phyloP scores from a whole-genome alignment of 2,329 filamentous ascomycete species.

The Aspergillus ruber region DNA sequence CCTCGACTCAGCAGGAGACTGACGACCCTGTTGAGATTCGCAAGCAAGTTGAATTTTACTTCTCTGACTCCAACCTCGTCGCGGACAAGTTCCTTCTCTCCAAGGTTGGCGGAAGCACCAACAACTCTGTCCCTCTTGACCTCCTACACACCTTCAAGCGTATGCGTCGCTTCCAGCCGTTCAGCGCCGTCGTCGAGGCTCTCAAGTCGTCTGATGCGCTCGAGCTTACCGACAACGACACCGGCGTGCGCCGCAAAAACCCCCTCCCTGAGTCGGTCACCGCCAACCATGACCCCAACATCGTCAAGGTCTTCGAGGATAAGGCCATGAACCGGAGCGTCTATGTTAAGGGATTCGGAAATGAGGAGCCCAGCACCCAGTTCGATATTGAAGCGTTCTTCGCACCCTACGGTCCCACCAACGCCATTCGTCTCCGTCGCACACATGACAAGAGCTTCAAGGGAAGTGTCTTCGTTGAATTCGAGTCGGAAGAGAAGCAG shows the following conservation, averaged over 20 bases:
- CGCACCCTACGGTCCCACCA: slow-evolving; percentile 68
- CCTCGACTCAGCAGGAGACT: slow-evolving; percentile 60
- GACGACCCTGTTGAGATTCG: slow-evolving; percentile 76
- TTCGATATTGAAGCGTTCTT: slow-evolving; percentile 95
- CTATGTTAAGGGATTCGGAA: slow-evolving; percentile 91
- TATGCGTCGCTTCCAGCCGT: slow-evolving; percentile 91
- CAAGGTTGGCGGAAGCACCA: slow-evolving; percentile 69
- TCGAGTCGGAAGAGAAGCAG: slow-evolving; percentile 69
- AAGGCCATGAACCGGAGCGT: slow-evolving; percentile 67
- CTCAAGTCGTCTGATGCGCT: slow-evolving; percentile 71
- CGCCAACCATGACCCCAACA: slow-evolving; percentile 49
- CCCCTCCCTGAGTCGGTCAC: slow-evolving; percentile 53
- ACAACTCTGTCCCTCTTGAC: slow-evolving; percentile 65
- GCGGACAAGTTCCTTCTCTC: slow-evolving; percentile 82
- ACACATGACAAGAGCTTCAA: slow-evolving; percentile 71
- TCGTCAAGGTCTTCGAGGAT: slow-evolving; percentile 53
- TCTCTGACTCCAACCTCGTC: slow-evolving; percentile 83
- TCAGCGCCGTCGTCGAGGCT: slow-evolving; percentile 73
- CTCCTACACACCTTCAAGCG: slow-evolving; percentile 83
- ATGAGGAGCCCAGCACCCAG: slow-evolving; percentile 75
- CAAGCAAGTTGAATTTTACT: slow-evolving; percentile 93
- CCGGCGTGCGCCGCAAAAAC: slow-evolving; percentile 66
- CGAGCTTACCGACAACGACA: slow-evolving; percentile 68
- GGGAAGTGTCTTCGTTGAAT: slow-evolving; percentile 94
- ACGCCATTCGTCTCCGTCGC: slow-evolving; percentile 81